phyloP scores from a whole-genome alignment of 352 stramenopile genomes.

The Pythium biforme region DNA sequence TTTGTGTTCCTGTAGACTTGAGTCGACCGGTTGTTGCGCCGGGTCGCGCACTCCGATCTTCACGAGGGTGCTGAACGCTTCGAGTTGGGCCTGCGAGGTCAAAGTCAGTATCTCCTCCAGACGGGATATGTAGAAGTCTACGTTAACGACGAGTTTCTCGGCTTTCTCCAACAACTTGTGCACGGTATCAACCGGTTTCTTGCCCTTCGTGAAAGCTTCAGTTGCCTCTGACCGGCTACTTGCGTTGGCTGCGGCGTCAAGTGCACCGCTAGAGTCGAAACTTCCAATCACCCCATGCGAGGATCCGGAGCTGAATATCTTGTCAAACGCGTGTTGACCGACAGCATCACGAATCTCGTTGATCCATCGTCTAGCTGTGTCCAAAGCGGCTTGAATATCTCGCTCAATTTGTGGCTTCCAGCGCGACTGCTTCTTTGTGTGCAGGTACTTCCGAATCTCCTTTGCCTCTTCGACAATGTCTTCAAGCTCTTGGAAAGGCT shows the following conservation, averaged over 20 bases:
- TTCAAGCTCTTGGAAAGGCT: constrained; percentile 70
- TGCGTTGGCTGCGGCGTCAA: neutral
- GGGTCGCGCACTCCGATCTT: constrained; percentile 41
- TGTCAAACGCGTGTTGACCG: constrained; percentile 56
- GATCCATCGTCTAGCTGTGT: constrained; percentile 70
- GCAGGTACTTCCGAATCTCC: constrained; percentile 63
- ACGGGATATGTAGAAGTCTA: constrained; percentile 57
- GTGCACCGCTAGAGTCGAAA: constrained; percentile 4
- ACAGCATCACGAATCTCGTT: constrained; percentile 74
- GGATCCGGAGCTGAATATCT: constrained; percentile 38
- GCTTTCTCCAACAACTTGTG: constrained; percentile 68
- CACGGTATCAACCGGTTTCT: constrained; percentile 68
- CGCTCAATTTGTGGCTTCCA: constrained; percentile 86
- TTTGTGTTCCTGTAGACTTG: neutral
- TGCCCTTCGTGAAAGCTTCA: constrained; percentile 38
- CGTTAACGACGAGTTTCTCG: constrained; percentile 56
- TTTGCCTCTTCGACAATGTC: constrained; percentile 56
- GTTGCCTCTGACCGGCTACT: constrained; percentile 15
- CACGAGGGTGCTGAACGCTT: constrained; percentile 52
- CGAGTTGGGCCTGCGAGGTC: constrained; percentile 43
- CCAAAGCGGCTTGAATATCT: constrained; percentile 70
- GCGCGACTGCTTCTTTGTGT: constrained; percentile 72
- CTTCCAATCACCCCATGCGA: neutral
- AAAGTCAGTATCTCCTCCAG: constrained; percentile 57
- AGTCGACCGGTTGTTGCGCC: neutral